Conservation (phyloP, 257 asterid genomes). For the Petrea volubilis region DNA sequence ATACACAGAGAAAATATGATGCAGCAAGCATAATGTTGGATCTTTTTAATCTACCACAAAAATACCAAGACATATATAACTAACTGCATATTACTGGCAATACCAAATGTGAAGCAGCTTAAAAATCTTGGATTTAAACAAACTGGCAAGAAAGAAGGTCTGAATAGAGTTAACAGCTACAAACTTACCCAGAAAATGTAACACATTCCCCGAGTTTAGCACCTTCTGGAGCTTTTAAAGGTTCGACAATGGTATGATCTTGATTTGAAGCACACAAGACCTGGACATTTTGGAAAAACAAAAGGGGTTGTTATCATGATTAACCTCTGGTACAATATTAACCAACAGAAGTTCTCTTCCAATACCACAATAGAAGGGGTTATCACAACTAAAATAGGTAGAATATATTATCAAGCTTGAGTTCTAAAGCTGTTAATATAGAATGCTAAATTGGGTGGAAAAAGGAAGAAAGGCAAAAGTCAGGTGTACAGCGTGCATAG, state of each 20-base stretch:
- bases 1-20: not conserved
- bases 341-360: too few species aligned
- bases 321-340: not conserved
- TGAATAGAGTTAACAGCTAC: not conserved
- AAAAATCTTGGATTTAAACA: not conserved
- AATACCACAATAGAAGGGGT: not conserved
- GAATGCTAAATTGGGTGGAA: not conserved
- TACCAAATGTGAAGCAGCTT: not conserved
- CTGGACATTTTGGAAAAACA: constrained; percentile 25
- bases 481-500: not conserved
- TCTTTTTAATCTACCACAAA: not conserved
- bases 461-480: not conserved
- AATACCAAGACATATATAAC: not conserved
- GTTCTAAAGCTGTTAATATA: not conserved
- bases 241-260: constrained; percentile 64
- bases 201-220: constrained; percentile 62
- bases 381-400: not conserved
- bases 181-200: constrained; percentile 53
- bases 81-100: not conserved
- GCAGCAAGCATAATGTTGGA: not conserved
- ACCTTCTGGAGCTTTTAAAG: constrained; percentile 58
- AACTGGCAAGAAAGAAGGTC: not conserved
- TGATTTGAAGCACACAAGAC: constrained; percentile 69
- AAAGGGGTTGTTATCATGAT: not conserved
- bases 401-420: not conserved